Evolutionary conservation across 2,329 filamentous ascomycete genomes (phyloP), one percentile per base, ranked within the genome.

Genomic region (Seiridium cupressi): DNA sequence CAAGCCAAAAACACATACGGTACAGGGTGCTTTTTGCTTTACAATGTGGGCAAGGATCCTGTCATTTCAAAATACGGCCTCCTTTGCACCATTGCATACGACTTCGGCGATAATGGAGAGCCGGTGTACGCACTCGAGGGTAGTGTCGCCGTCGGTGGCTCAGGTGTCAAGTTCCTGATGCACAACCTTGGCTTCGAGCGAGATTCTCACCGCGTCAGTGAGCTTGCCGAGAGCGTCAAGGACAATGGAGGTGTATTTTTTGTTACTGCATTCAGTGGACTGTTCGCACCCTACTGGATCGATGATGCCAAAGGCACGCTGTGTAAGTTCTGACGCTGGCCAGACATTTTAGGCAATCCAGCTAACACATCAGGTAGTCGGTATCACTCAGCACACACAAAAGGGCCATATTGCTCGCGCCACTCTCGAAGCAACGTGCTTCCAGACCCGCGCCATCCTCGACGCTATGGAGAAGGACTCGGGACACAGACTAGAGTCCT

Each of bases 251-350:
- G 93, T 6, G 89, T 93, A 58, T 86, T 93, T 18, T 88, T 97
- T 68, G 93, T 97, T 62, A 96, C 93, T 3, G 93, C 93, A 1
- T 97, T 97, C 73, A 93, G 89, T 73, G 93, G 93, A 58, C 83
- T 97, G 3, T 96, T 96, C 72, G 93, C 93, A 1, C 93, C 93
- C 0, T 96, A 97, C 75, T 97, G 93, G 93, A 94, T 96, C 63
- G 92, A 96, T 71, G 91, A 96, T 76, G 92, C 92, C 26, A 90
- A 93, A 73, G 93, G 93, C 61, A 96, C 93, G 4, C 86, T 95
- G 59, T 93, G 84, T 88, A 78, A 77, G 83, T 79, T 34, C 10
- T 51, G 57, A 10, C n/a, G 36, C 13, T 47, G 40, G 10, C 44
- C 1, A 32, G 18, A 26, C 42, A 3, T 11, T 34, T 35, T 47